These are phyloP conservation scores for Auricularia cornea DNA, from an alignment of 768 basidiomycete species.

Conservation along the genomic window DNA sequence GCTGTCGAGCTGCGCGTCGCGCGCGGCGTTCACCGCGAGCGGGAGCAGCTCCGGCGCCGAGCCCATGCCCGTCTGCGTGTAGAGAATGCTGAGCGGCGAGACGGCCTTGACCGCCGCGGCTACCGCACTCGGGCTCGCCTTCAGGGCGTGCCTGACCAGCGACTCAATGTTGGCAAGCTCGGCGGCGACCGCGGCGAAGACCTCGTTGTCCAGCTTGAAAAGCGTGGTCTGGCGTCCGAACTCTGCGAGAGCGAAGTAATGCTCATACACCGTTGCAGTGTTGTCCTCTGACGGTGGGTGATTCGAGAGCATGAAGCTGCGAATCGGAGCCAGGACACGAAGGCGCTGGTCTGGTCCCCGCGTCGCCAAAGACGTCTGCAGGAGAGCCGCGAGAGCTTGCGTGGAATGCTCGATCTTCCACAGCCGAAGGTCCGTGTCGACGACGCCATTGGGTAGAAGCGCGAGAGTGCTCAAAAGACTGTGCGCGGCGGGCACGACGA, in stretches of 20 bases:
- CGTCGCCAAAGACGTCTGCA: slow-evolving; percentile 14
- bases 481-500: slow-evolving; percentile 13
- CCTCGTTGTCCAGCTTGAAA: background rate
- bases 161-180: background rate
- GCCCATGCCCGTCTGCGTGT: too few relatives aligned
- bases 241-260: background rate
- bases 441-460: slow-evolving; percentile 19
- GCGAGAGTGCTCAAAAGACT: slow-evolving; percentile 17
- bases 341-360: slow-evolving; percentile 6
- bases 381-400: slow-evolving; percentile 10
- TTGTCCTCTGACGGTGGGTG: background rate
- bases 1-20: background rate
- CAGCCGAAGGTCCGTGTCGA: slow-evolving; percentile 9
- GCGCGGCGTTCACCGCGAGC: background rate
- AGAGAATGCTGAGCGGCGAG: too few relatives aligned
- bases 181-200: background rate
- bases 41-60: too few relatives aligned
- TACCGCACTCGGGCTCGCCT: too few relatives aligned
- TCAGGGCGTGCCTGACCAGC: too few relatives aligned
- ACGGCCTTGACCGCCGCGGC: too few relatives aligned
- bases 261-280: background rate
- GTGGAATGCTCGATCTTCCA: slow-evolving; percentile 4
- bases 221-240: background rate
- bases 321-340: background rate
- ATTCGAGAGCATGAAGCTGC: background rate